A percentile compares a stretch with the other conserved stretches of the same genome.
Conservation (phyloP, 306 rosid species). For the Begonia peltatifolia region DNA sequence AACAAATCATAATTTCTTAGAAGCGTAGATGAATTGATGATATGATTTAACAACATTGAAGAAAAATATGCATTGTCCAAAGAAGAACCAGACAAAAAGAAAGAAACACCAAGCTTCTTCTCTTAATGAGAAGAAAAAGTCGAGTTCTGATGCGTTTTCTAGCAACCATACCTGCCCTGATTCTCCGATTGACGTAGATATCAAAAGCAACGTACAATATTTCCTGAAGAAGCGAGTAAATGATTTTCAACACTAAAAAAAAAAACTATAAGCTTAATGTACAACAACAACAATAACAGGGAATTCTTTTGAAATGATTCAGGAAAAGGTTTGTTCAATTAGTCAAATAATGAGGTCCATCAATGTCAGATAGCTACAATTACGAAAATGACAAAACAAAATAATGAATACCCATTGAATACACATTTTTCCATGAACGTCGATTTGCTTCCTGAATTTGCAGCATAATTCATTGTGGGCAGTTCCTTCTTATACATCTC, state of each 20-base stretch:
- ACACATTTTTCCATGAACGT: constrained; percentile 77
- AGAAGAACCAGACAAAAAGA: not conserved
- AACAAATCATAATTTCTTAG: not conserved
- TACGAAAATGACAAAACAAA: constrained; percentile 1
- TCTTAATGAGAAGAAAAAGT: too few species aligned
- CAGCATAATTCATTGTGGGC: constrained; percentile 83
- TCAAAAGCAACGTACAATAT: constrained; percentile 64
- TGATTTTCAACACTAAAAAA: not conserved
- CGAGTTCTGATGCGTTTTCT: too few species aligned
- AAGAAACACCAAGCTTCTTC: not conserved
- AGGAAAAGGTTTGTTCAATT: too few species aligned
- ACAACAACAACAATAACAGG: too few species aligned
- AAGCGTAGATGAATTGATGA: not conserved
- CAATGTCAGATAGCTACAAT: too few species aligned
- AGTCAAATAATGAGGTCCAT: too few species aligned
- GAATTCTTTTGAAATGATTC: too few species aligned
- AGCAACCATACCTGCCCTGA: constrained; percentile 29
- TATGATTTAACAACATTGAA: too few species aligned
- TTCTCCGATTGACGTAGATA: constrained; percentile 22
- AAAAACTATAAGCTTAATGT: too few species aligned
- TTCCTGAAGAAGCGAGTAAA: constrained; percentile 41
- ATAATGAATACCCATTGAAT: constrained; percentile 47
- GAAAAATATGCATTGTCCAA: too few species aligned
- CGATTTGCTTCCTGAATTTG: constrained; percentile 77
- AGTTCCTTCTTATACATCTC: constrained; percentile 57